A percentile compares a stretch with the other conserved stretches of the same genome.
phyloP scores from a whole-genome alignment of 176 grass and related monocot species.

The Cenchrus americanus region DNA sequence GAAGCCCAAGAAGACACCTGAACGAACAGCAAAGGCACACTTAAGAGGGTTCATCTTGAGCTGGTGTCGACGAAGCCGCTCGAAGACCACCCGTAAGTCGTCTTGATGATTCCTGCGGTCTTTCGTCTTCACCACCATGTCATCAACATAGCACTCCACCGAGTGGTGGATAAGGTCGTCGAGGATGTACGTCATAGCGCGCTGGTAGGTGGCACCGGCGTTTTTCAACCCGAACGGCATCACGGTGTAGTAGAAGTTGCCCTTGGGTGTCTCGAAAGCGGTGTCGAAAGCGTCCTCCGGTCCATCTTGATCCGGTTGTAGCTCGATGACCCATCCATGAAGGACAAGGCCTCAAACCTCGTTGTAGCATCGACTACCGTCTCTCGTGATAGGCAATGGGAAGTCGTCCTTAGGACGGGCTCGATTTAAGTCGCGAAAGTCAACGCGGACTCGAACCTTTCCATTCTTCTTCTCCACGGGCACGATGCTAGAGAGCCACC shows the following conservation, averaged over 20 bases:
- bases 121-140: too few species aligned
- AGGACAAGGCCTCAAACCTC: not conserved
- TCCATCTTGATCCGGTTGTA: not conserved
- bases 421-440: not conserved
- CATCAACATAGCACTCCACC: too few species aligned
- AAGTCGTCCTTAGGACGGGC: not conserved
- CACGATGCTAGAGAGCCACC: not conserved
- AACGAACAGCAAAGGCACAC: conserved; percentile 35
- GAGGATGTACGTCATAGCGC: too few species aligned
- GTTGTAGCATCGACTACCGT: not conserved
- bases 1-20: not conserved
- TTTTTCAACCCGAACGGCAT: too few species aligned
- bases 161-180: too few species aligned
- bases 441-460: not conserved
- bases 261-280: not conserved
- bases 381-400: not conserved
- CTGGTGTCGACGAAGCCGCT: not conserved
- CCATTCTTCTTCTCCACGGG: not conserved
- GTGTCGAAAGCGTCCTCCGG: not conserved
- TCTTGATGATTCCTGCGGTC: too few species aligned
- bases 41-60: not conserved
- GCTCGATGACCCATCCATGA: not conserved
- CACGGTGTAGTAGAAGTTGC: not conserved
- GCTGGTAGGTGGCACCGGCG: too few species aligned
- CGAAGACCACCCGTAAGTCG: too few species aligned